Base-by-base conservation (phyloP, 495 filamentous ascomycete genomes). In the Glutinoglossum americanum region DNA sequence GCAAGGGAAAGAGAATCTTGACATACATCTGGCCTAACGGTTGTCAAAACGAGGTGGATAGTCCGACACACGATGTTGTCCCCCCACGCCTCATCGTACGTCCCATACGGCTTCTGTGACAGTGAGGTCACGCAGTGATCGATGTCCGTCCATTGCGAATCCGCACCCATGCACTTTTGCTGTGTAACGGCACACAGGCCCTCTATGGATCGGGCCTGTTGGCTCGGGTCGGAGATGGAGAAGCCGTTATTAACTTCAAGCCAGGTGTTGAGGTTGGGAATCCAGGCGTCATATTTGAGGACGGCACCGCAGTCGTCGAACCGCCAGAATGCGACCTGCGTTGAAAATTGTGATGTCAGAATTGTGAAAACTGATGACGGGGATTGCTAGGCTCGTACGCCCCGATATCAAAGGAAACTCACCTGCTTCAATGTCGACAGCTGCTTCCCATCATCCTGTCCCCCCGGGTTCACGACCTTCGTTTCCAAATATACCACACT, bases 181-280 rank as follows among this genome's bases (percentile, higher is more conserved):
- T 68, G 64, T 3, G 64, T 68, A 54, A 55, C 51, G 32, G 10
- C 60, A 60, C 67, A 72, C 41, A 70, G 57, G 56, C 62, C 49
- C 41, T 58, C 15, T 59, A 68, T 69, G 59, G 61, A 65, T 6
- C 26, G 48, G 3, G 48, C 35, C 44, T 65, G 63, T 37, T 77
- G 61, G 39, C 70, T 64, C n/a, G 62, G 55, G 57, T 75, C 68
- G 8, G 66, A 72, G 41, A 78, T 72, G 13, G 70, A 72, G 1
- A 49, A 15, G 41, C 41, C 56, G 3, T 5, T 0, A 4, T 17
- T 49, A 19, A 26, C 6, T 26, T 44, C 30, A 25, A 49, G 5
- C 56, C 56, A 58, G 28, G 25, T n/a, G 19, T 28, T 33, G 23
- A 62, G 35, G 33, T 53, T 62, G 19, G 57, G 49, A 26, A 62